A percentile compares a stretch with the other conserved stretches of the same genome.
Evolutionary conservation across 2,329 filamentous ascomycete genomes (phyloP).

Genomic region (Penicillium sp.): DNA sequence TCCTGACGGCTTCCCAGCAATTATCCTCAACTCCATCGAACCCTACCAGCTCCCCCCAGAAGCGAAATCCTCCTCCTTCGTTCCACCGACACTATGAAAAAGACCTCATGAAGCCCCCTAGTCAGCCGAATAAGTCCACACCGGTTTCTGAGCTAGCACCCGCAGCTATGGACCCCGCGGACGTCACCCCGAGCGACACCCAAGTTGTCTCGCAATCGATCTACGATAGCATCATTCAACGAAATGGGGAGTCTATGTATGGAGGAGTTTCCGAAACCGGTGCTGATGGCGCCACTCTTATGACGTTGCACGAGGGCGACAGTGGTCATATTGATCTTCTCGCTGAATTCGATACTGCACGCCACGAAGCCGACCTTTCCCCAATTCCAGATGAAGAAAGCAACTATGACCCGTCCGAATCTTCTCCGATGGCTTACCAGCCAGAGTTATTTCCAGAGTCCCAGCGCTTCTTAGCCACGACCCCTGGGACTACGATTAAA

Average conservation of each 20-base stretch:
- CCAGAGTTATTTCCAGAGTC: constrained; percentile 48
- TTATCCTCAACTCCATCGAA: constrained; percentile 10
- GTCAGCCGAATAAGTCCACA: constrained; percentile 18
- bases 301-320: constrained; percentile 43
- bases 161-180: constrained; percentile 36
- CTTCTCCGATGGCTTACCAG: constrained; percentile 39
- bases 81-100: constrained; percentile 21
- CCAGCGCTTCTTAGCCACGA: constrained; percentile 46
- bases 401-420: constrained; percentile 34
- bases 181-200: constrained; percentile 41
- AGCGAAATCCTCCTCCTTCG: background rate
- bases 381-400: constrained; percentile 53
- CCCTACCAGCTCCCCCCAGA: constrained; percentile 6
- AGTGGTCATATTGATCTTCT: constrained; percentile 46
- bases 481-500: constrained; percentile 42
- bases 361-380: constrained; percentile 29
- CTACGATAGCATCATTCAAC: constrained; percentile 41
- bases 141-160: constrained; percentile 20
- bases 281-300: constrained; percentile 36
- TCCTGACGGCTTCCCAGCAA: constrained; percentile 6
- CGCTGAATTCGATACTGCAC: constrained; percentile 36
- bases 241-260: constrained; percentile 34
- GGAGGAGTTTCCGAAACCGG: constrained; percentile 22
- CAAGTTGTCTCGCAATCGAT: constrained; percentile 48
- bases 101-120: constrained; percentile 10